Evolutionary conservation across 2,329 filamentous ascomycete genomes (phyloP).

Genomic region (Shiraia sp.): DNA sequence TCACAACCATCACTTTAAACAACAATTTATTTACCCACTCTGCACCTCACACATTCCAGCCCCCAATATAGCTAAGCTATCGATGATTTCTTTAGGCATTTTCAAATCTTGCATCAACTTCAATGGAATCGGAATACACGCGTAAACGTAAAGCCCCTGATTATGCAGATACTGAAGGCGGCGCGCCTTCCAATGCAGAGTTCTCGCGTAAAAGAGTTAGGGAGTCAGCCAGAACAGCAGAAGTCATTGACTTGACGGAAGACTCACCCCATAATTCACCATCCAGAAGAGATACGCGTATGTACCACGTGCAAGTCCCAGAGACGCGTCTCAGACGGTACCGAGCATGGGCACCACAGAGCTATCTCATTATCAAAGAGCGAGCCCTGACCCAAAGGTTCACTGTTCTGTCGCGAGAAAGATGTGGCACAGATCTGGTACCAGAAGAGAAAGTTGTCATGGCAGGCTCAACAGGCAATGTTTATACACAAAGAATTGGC

Average conservation of each 20-base stretch:
- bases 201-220: conserved; percentile 9
- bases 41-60: no score
- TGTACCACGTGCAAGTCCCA: conserved; percentile 14
- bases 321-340: conserved; percentile 40
- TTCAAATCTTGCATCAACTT: background rate
- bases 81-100: background rate
- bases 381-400: conserved; percentile 59
- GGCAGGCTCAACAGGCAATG: conserved; percentile 64
- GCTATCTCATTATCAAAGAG: conserved; percentile 52
- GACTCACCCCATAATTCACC: conserved; percentile 16
- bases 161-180: conserved; percentile 12
- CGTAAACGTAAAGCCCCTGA: conserved; percentile 28
- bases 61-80: background rate
- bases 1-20: no score
- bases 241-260: conserved; percentile 11
- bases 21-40: no score
- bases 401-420: conserved; percentile 59
- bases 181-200: conserved; percentile 2
- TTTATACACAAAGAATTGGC: conserved; percentile 61
- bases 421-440: conserved; percentile 48
- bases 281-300: conserved; percentile 23
- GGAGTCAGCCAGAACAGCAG: conserved; percentile 5
- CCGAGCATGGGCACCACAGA: conserved; percentile 48
- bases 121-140: background rate
- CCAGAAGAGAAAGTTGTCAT: conserved; percentile 60